A percentile compares a stretch with the other conserved stretches of the same genome.
These are phyloP conservation scores for Pseudofabraea citricarpa DNA, from an alignment of 2,329 filamentous ascomycete genomes.

Conservation along the genomic window DNA sequence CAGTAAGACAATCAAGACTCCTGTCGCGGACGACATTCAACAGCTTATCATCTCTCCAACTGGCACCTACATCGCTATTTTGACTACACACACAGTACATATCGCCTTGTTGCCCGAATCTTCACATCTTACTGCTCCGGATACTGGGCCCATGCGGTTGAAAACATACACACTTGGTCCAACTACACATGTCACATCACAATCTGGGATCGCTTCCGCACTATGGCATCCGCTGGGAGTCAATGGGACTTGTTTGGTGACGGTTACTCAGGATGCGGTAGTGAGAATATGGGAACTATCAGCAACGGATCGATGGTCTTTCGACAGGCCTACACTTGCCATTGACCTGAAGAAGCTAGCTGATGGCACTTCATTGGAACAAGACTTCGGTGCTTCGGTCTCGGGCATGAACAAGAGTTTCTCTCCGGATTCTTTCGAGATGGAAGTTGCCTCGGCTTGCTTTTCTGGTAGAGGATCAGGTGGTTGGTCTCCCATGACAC, in stretches of 20 bases:
- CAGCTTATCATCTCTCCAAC: conserved; percentile 83
- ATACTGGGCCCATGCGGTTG: conserved; percentile 65
- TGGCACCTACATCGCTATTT: conserved; percentile 74
- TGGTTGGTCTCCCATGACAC: conserved; percentile 92
- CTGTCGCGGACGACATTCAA: conserved; percentile 75
- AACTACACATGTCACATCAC: conserved; percentile 84
- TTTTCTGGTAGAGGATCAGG: conserved; percentile 66
- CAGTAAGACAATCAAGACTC: conserved; percentile 73
- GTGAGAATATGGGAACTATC: conserved; percentile 90
- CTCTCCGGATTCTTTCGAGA: conserved; percentile 84
- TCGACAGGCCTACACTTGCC: conserved; percentile 75
- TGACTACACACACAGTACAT: conserved; percentile 84
- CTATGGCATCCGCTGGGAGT: conserved; percentile 92
- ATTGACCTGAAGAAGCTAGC: conserved; percentile 86
- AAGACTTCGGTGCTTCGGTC: conserved; percentile 75
- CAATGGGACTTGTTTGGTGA: conserved; percentile 76
- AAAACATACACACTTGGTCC: conserved; percentile 91
- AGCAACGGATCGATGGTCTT: conserved; percentile 77
- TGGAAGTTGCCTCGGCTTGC: conserved; percentile 86
- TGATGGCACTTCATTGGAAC: conserved; percentile 75
- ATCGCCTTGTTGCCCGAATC: conserved; percentile 81
- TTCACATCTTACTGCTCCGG: conserved; percentile 66
- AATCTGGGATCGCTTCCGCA: conserved; percentile 72
- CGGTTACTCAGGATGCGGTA: conserved; percentile 81
- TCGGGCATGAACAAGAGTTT: conserved; percentile 75